Base-by-base conservation (phyloP, 805 yeast species). In the Barnettozyma siamensis region DNA sequence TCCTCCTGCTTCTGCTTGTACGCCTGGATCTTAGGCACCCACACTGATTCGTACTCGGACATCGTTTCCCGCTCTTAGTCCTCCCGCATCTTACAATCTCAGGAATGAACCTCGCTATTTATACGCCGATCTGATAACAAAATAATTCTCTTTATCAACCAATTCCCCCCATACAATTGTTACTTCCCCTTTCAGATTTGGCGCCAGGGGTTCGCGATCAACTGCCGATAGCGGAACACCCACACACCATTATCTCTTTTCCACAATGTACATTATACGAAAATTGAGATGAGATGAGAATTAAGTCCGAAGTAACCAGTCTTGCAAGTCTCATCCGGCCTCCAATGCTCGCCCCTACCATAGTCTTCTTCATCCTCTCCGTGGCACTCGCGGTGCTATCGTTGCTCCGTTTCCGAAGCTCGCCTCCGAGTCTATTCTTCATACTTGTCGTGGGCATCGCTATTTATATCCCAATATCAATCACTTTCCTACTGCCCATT, bases 381-480 rank as follows among this genome's bases (percentile, higher is more conserved):
- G 37, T 57, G n/a, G 31, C 49, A 4, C 40, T 41, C 1, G 44
- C 60, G 3, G 42, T 54, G 2, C 44, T 45, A 1, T 46, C 53
- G 0, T 46, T 57, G 6, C 51, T 49, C 45, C 38, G 54, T 18
- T 57, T 51, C 37, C 41, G 47, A 7, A 43, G 44, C 13, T 23
- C 36, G 5, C 57, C 50, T 18, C 61, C 61, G 7, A 50, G 57
- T 21, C 9, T 38, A 13, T 28, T 46, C 18, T 57, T 53, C 32
- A 37, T 47, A 5, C 7, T 55, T 2, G 48, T 54, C n/a, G 51
- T 49, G 31, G 63, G 73, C 7, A 49, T 80, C 33, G 80, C 94
- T 13, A 73, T 86, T 8, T 81, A 75, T 57, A 72, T 87, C 32
- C 95, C 95, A 10, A 66, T 83, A 18, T 82, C 91, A 7, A 82